Evolutionary conservation across 768 basidiomycete species (phyloP).

Genomic region (Tricholomella constricta): DNA sequence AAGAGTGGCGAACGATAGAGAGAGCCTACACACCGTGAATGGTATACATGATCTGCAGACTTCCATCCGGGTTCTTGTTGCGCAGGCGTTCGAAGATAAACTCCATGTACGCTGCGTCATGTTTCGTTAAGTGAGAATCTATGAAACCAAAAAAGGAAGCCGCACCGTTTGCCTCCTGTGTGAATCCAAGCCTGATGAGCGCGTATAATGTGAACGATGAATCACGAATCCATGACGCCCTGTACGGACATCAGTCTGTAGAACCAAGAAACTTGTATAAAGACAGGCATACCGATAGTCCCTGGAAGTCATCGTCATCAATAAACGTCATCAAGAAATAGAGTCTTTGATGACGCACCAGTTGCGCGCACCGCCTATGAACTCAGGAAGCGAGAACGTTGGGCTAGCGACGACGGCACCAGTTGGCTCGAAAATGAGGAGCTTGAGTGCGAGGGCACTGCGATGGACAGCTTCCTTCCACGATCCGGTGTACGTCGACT

Average conservation of each 20-base stretch:
- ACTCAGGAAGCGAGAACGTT: conserved; percentile 92
- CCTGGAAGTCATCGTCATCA: no score
- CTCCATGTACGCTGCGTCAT: conserved; percentile 74
- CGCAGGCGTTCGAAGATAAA: conserved; percentile 86
- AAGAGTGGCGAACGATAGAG: background rate
- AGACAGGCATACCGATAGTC: no score
- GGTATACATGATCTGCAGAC: conserved; percentile 96
- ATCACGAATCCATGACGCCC: conserved; percentile 90
- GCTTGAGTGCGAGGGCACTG: conserved; percentile 90
- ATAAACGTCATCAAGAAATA: background rate
- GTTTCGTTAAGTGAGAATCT: background rate
- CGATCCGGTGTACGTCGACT: conserved; percentile 85
- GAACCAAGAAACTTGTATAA: no score
- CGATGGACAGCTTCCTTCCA: conserved; percentile 97
- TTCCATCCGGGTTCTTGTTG: conserved; percentile 86
- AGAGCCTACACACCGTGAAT: conserved; percentile 72
- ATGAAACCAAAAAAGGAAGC: background rate
- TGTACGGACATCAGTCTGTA: conserved; percentile 25
- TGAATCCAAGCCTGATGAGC: conserved; percentile 90
- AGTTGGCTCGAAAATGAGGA: conserved; percentile 91
- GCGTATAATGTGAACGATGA: conserved; percentile 96
- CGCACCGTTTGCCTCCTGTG: conserved; percentile 86
- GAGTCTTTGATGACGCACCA: conserved; percentile 49
- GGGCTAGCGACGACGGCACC: conserved; percentile 94
- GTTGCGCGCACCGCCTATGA: conserved; percentile 86